Conservation (phyloP, 331 rosid genomes). For the Malus hybrid region DNA sequence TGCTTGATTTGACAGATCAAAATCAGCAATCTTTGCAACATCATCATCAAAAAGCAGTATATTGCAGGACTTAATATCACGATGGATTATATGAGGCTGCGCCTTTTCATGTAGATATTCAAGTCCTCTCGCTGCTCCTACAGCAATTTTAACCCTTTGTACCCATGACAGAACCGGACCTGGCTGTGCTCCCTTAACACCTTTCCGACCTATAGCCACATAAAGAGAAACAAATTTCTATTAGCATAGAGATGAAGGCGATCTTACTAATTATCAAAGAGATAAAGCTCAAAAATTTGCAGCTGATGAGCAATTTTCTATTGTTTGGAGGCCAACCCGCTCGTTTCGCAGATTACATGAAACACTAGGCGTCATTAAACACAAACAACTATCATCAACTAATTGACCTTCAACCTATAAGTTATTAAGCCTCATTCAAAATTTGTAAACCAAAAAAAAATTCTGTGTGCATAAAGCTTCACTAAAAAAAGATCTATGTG, state of each 20-base stretch:
- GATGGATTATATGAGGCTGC: slow-evolving; percentile 57
- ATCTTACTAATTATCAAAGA: not conserved
- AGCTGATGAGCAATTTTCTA: not conserved
- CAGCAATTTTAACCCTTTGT: slow-evolving; percentile 73
- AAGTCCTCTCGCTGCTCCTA: slow-evolving; percentile 80
- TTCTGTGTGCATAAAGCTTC: not conserved
- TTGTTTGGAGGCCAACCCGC: not conserved
- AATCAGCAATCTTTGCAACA: slow-evolving; percentile 75
- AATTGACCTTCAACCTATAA: not conserved
- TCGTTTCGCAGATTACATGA: not conserved
- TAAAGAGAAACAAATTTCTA: not conserved
- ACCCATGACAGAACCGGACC: slow-evolving; percentile 68
- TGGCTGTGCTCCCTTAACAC: slow-evolving; percentile 67
- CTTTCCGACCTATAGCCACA: slow-evolving; percentile 56
- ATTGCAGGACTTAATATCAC: slow-evolving; percentile 76
- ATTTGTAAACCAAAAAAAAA: not conserved
- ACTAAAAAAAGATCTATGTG: not conserved
- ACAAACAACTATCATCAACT: not conserved
- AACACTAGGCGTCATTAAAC: not conserved
- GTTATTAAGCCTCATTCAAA: not conserved
- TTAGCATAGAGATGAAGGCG: not conserved
- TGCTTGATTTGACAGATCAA: slow-evolving; percentile 75
- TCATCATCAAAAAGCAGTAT: slow-evolving; percentile 63
- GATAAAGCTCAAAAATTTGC: not conserved
- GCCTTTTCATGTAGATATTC: slow-evolving; percentile 77